Evolutionary conservation across 208 protist genomes (phyloP), one percentile per base, ranked within the genome.

Genomic region (Crithidia mellificae): DNA sequence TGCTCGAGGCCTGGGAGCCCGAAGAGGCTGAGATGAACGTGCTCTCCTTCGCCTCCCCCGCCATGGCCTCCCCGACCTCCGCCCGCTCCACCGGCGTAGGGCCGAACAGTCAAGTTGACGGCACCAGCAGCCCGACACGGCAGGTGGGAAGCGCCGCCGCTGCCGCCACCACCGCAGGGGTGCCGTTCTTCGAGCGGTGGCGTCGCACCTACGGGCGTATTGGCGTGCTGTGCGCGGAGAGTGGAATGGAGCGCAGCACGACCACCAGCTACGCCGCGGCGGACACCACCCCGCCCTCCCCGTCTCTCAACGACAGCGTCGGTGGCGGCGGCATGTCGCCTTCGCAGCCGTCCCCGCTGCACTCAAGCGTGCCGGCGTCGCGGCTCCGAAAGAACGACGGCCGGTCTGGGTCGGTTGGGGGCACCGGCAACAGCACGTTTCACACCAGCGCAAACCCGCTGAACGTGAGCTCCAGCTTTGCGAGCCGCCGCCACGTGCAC

Each of bases 1-100:
- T 70, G 47, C n/a, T 76, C 43, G 49, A 32, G 22, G 71, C 41
- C 14, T 76, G 71, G 72, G 49, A 66, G 39, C 44, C 63, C 7
- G 53, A 53, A 7, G 56, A 72, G 3, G 66, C 56, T 4, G 66
- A 72, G 43, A 43, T 56, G 55, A 56, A 50, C 46, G 55, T 53
- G 24, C 24, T 43, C 22, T 56, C 61, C 61, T 56, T 56, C 61
- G 34, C 47, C 22, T 56, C 61, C n/a, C 61, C 61, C 0, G 34
- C 61, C 2, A 55, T 52, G 58, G 58, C 44, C 17, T 64, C 58
- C 30, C 58, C 46, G 9, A 53, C 44, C n/a, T 19, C 44, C 9
- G 25, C 11, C 22, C 52, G 24, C 6, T 14, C 32, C 32, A 2
- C 29, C 12, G 32, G 14, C 32, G n/a, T n/a, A n/a, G n/a, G n/a